Conservation (phyloP, 176 grass and related monocot genomes). For the Bonia amplexicaulis region DNA sequence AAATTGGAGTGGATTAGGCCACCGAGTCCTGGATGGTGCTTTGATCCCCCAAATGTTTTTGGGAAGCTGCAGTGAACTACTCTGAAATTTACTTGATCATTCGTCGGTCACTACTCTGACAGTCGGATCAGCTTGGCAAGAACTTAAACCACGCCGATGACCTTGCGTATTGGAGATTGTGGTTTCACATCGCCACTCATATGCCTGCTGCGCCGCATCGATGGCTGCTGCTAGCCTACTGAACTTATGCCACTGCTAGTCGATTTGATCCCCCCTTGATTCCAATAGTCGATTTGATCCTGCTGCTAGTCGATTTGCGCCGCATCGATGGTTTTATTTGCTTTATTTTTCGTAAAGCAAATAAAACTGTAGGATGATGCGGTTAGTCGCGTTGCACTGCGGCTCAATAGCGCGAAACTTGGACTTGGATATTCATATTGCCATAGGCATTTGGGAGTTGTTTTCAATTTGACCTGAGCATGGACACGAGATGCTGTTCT, state of each 20-base stretch:
- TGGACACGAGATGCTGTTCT: background rate
- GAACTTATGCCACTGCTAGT: background rate
- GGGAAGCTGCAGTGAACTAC: background rate
- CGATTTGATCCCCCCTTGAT: background rate
- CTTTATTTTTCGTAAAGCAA: no score
- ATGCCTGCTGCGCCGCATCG: background rate
- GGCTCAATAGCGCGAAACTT: background rate
- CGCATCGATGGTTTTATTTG: no score
- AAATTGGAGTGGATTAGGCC: background rate
- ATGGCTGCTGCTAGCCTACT: background rate
- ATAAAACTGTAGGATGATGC: conserved; percentile 77
- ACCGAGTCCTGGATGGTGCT: background rate
- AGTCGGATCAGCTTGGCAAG: background rate
- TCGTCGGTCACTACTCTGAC: background rate
- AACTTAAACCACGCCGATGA: background rate
- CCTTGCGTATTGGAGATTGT: background rate
- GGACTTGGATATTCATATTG: background rate
- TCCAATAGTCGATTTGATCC: no score
- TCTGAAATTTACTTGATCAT: background rate
- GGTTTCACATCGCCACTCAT: background rate
- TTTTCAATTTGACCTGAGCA: background rate
- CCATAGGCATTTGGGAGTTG: background rate
- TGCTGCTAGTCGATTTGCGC: no score
- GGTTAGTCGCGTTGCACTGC: conserved; percentile 24
- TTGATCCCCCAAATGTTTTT: background rate